phyloP scores from a whole-genome alignment of 257 asterid genomes.

The Leptodermis oblonga region DNA sequence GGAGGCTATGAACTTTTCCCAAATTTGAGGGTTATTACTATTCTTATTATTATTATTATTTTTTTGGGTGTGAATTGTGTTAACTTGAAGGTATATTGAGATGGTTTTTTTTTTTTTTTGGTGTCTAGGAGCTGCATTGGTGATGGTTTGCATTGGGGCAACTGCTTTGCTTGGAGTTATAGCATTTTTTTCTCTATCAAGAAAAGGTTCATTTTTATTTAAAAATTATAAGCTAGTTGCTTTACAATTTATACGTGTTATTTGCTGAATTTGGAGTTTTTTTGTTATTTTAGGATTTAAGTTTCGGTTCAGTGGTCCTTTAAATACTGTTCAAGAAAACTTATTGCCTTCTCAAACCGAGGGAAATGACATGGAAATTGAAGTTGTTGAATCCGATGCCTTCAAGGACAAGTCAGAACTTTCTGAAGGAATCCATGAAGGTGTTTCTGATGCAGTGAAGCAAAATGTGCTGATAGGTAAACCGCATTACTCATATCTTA shows the following conservation, averaged over 20 bases:
- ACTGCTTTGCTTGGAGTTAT: slow-evolving; percentile 55
- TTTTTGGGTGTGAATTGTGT: not conserved
- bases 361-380: slow-evolving; percentile 24
- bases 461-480: slow-evolving; percentile 38
- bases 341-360: slow-evolving; percentile 26
- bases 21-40: not conserved
- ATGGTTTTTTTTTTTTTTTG: no score
- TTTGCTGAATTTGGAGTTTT: slow-evolving; percentile 6
- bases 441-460: slow-evolving; percentile 27
- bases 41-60: not conserved
- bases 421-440: slow-evolving; percentile 28
- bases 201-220: slow-evolving; percentile 36
- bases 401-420: slow-evolving; percentile 27
- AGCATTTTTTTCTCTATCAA: slow-evolving; percentile 46
- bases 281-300: slow-evolving; percentile 40
- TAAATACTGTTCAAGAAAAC: slow-evolving; percentile 28
- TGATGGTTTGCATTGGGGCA: slow-evolving; percentile 54
- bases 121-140: slow-evolving; percentile 30
- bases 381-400: slow-evolving; percentile 31
- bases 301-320: slow-evolving; percentile 31
- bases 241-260: not conserved
- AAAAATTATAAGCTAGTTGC: not conserved
- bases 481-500: slow-evolving; percentile 8
- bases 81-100: not conserved
- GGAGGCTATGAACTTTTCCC: slow-evolving; percentile 4